A percentile compares a stretch with the other conserved stretches of the same genome.
phyloP scores from a whole-genome alignment of 805 yeast genomes.

The Nakazawaea ambrosiae region DNA sequence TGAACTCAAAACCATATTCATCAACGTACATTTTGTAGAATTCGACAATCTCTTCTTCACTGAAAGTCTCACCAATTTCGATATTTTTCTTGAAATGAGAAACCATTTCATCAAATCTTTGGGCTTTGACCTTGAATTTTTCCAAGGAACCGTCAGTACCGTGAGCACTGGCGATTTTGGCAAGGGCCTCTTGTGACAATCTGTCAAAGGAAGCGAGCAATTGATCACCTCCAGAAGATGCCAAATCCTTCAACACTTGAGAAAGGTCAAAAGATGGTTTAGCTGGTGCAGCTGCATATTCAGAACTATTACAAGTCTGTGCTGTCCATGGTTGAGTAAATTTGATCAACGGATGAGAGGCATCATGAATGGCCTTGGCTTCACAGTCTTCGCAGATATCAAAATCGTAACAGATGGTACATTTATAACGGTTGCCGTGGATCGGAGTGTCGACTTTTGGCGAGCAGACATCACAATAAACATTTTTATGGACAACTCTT shows the following conservation, averaged over 20 bases:
- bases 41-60: conserved; percentile 2
- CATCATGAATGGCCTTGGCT: conserved; percentile 16
- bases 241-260: conserved; percentile 1
- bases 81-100: conserved; percentile 3
- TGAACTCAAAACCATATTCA: conserved; percentile 6
- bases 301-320: background rate
- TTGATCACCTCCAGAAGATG: too few relatives aligned
- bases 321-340: conserved; percentile 13
- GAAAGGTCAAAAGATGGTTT: background rate
- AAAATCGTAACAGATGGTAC: conserved; percentile 44
- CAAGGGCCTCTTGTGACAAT: background rate
- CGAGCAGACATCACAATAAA: conserved; percentile 27
- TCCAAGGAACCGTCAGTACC: conserved; percentile 1
- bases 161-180: background rate
- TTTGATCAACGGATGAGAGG: conserved; percentile 21
- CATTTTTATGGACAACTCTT: conserved; percentile 14
- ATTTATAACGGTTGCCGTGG: conserved; percentile 40
- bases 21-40: conserved; percentile 4
- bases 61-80: background rate
- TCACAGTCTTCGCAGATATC: conserved; percentile 45
- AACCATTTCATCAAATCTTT: conserved; percentile 3
- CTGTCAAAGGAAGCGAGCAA: conserved; percentile 3
- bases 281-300: too few relatives aligned
- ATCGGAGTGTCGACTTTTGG: conserved; percentile 22
- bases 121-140: conserved; percentile 5